phyloP scores from a whole-genome alignment of 2,329 filamentous ascomycete species.

The Hymenoscyphus scutula region DNA sequence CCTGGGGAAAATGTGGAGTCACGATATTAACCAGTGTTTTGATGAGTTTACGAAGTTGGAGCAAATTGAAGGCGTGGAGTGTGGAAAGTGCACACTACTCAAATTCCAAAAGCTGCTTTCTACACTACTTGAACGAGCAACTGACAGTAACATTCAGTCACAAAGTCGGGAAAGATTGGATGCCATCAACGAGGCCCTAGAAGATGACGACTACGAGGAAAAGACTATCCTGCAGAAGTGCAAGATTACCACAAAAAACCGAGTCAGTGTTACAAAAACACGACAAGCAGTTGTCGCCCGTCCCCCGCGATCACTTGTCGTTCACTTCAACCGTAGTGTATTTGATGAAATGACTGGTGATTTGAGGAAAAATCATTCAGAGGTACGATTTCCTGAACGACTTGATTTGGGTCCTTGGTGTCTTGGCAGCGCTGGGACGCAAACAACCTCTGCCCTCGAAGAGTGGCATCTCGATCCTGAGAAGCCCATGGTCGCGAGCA shows the following conservation, averaged over 20 bases:
- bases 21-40: conserved; percentile 74
- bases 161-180: conserved; percentile 54
- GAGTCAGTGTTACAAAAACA: conserved; percentile 78
- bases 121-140: conserved; percentile 44
- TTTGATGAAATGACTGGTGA: conserved; percentile 81
- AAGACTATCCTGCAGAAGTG: conserved; percentile 61
- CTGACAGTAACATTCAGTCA: conserved; percentile 25
- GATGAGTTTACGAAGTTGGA: conserved; percentile 85
- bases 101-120: conserved; percentile 50
- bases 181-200: conserved; percentile 67
- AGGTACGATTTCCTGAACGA: conserved; percentile 70
- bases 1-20: conserved; percentile 61
- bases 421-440: conserved; percentile 55
- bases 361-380: conserved; percentile 79
- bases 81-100: conserved; percentile 82
- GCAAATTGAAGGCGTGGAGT: conserved; percentile 84
- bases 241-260: conserved; percentile 64
- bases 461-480: conserved; percentile 68
- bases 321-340: conserved; percentile 89
- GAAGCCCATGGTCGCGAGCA: conserved; percentile 69
- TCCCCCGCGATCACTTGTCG: conserved; percentile 73
- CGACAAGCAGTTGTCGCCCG: conserved; percentile 84
- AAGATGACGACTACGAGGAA: conserved; percentile 77
- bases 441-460: conserved; percentile 47
- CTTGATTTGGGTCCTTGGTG: conserved; percentile 85